These are phyloP conservation scores for Arthrobotrys iridis DNA, from an alignment of 2,329 filamentous ascomycete species.

Conservation along the genomic window DNA sequence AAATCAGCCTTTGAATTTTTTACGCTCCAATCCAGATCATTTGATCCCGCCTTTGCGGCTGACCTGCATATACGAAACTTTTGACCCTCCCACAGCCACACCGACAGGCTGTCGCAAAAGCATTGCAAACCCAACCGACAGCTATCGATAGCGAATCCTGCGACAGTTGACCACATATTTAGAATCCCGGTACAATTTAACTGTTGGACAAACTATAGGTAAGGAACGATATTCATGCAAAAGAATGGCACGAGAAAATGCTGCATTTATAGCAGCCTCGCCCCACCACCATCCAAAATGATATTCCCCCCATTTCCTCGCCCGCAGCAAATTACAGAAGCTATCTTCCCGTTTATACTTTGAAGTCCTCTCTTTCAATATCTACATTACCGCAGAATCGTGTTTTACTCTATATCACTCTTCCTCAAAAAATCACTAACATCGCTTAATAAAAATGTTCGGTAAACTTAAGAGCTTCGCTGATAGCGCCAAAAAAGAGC, in stretches of 20 bases:
- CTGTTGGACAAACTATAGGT: neutral
- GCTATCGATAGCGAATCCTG: constrained; percentile 11
- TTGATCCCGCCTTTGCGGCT: constrained; percentile 42
- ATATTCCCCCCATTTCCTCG: neutral
- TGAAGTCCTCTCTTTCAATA: neutral
- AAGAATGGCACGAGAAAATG: neutral
- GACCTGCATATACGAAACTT: constrained; percentile 34
- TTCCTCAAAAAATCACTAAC: neutral
- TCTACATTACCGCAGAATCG: neutral
- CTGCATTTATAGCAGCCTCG: neutral
- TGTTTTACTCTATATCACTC: neutral
- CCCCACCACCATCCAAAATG: neutral
- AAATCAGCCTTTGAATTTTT: neutral
- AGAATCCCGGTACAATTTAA: neutral
- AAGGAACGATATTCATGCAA: neutral
- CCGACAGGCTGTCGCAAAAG: neutral
- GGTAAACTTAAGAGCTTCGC: constrained; percentile 35
- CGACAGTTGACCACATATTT: neutral
- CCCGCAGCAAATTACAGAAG: neutral
- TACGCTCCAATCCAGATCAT: constrained; percentile 20
- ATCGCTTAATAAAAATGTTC: constrained; percentile 42
- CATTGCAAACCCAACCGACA: neutral
- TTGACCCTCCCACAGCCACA: constrained; percentile 8
- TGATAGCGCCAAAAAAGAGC: constrained; percentile 19
- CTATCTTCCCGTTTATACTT: neutral